These are phyloP conservation scores for Echium plantagineum DNA, from an alignment of 257 asterid genomes.

Conservation along the genomic window DNA sequence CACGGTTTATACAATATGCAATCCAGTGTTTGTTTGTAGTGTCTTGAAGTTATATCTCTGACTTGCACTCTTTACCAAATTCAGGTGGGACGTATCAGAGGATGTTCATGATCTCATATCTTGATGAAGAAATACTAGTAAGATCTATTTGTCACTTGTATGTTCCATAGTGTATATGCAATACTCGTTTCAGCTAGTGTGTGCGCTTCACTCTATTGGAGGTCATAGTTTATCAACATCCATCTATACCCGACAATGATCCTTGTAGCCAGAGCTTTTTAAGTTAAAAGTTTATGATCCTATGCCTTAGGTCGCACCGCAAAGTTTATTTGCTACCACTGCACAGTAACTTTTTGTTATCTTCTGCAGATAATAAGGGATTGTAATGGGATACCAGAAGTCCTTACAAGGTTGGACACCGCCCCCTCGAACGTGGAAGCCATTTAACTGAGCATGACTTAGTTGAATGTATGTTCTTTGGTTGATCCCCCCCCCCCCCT, in stretches of 20 bases:
- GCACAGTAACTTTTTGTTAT: constrained; percentile 1
- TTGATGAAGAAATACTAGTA: constrained; percentile 85
- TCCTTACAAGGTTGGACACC: constrained; percentile 61
- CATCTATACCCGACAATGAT: no score
- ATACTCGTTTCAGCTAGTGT: neutral
- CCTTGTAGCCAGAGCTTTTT: no score
- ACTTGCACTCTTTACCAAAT: constrained; percentile 6
- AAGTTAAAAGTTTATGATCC: neutral
- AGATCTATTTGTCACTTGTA: constrained; percentile 10
- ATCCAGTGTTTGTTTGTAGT: neutral
- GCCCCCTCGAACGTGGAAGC: constrained; percentile 36
- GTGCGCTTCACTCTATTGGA: no score
- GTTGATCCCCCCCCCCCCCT: neutral
- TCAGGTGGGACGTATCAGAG: constrained; percentile 59
- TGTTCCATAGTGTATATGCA: constrained; percentile 1
- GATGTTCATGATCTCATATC: constrained; percentile 69
- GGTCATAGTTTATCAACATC: no score
- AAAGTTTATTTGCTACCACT: neutral
- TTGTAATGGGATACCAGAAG: constrained; percentile 63
- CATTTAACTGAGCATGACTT: constrained; percentile 40
- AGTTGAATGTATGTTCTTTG: neutral
- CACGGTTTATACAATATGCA: neutral
- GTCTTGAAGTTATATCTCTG: constrained; percentile 1
- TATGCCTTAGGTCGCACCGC: neutral
- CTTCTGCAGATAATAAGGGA: constrained; percentile 54